Conservation (phyloP, 2,329 filamentous ascomycete species). For the Alternaria sp. region DNA sequence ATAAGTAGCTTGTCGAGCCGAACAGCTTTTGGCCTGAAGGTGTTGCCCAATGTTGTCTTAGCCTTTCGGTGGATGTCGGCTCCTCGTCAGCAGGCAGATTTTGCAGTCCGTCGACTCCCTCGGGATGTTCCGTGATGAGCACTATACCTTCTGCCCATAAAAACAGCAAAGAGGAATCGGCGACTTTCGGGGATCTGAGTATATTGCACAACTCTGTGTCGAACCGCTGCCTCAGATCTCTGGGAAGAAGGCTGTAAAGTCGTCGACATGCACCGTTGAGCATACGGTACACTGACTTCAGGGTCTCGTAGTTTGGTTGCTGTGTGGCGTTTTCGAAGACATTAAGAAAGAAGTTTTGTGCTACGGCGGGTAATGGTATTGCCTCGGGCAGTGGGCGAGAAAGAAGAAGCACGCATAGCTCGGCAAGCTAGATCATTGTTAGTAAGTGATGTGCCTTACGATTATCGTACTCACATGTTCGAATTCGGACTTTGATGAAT, state of each 20-base stretch:
- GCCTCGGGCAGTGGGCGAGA: slow-evolving; percentile 39
- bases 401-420: slow-evolving; percentile 41
- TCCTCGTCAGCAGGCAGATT: slow-evolving; percentile 3
- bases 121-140: slow-evolving; percentile 33
- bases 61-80: background rate
- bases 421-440: slow-evolving; percentile 27
- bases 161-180: slow-evolving; percentile 35
- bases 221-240: slow-evolving; percentile 27
- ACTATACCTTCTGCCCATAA: slow-evolving; percentile 44
- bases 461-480: slow-evolving; percentile 33
- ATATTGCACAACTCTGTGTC: slow-evolving; percentile 38
- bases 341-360: slow-evolving; percentile 43
- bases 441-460: background rate
- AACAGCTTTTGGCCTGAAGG: slow-evolving; percentile 41
- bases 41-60: slow-evolving; percentile 35
- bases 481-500: slow-evolving; percentile 35
- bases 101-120: slow-evolving; percentile 2
- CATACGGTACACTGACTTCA: slow-evolving; percentile 40
- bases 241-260: slow-evolving; percentile 33
- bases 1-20: slow-evolving; percentile 24
- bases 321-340: slow-evolving; percentile 37
- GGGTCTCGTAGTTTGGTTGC: slow-evolving; percentile 27
- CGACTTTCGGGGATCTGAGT: slow-evolving; percentile 28
- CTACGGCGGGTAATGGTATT: slow-evolving; percentile 40
- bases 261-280: slow-evolving; percentile 46